Evolutionary conservation across 2,329 filamentous ascomycete genomes (phyloP).

Genomic region (Colletotrichum sublineola): DNA sequence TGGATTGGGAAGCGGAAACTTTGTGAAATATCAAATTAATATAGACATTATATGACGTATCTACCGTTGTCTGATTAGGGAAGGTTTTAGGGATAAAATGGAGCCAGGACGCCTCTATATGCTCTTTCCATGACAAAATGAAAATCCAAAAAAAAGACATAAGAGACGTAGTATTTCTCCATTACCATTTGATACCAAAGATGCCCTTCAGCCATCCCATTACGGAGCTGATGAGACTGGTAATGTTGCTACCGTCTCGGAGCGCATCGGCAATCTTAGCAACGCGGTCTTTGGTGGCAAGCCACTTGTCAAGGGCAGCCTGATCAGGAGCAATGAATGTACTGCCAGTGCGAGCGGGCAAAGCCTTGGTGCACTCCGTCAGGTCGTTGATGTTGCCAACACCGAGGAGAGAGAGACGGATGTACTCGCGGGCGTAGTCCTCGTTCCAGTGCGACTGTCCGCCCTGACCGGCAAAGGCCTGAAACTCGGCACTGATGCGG

Average conservation of each 20-base stretch:
- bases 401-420: conserved; percentile 66
- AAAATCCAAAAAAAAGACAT: neutral
- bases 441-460: conserved; percentile 58
- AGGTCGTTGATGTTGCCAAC: conserved; percentile 69
- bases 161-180: neutral
- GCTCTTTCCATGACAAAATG: neutral
- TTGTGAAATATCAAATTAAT: conserved; percentile 11
- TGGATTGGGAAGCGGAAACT: no score
- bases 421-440: conserved; percentile 66
- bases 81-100: conserved; percentile 14
- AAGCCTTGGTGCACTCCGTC: conserved; percentile 66
- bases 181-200: conserved; percentile 9
- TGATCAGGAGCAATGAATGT: conserved; percentile 43
- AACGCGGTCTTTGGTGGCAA: conserved; percentile 55
- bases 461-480: conserved; percentile 50
- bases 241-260: conserved; percentile 26
- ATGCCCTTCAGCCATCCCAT: conserved; percentile 32
- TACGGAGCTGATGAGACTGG: conserved; percentile 21
- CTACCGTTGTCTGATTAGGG: conserved; percentile 24
- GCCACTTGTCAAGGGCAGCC: conserved; percentile 35
- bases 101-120: conserved; percentile 23
- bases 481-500: conserved; percentile 54
- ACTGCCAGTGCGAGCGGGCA: conserved; percentile 52
- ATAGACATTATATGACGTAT: conserved; percentile 34
- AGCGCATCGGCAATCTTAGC: conserved; percentile 54